Percentiles rank a stretch among this genome's conserved stretches.
phyloP scores from a whole-genome alignment of 164 flowering plant genomes.

The grape (Vitis vinifera) region ASM3070453v1 NC_081818.1:25599501-25600000 shows the following conservation, averaged over 20 bases:
- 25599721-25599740: conserved; percentile 6
- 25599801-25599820: conserved; percentile 46
- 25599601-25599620: too few relatives aligned
- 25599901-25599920: conserved; percentile 38
- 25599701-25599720: conserved; percentile 6
- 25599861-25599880: conserved; percentile 29
- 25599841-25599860: conserved; percentile 40
- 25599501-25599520: too few relatives aligned
- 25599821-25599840: conserved; percentile 33
- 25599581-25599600: too few relatives aligned
- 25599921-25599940: conserved; percentile 37
- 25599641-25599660: too few relatives aligned
- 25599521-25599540: too few relatives aligned
- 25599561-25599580: too few relatives aligned
- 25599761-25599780: conserved; percentile 24
- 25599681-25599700: too few relatives aligned
- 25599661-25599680: too few relatives aligned
- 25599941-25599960: conserved; percentile 37
- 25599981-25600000: conserved; percentile 45
- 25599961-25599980: conserved; percentile 36
- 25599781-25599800: conserved; percentile 42
- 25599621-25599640: too few relatives aligned
- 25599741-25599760: conserved; percentile 1
- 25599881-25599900: conserved; percentile 33
- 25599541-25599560: too few relatives aligned